Conservation (phyloP, 2,329 filamentous ascomycete species). For the Whalleya microplaca region DNA sequence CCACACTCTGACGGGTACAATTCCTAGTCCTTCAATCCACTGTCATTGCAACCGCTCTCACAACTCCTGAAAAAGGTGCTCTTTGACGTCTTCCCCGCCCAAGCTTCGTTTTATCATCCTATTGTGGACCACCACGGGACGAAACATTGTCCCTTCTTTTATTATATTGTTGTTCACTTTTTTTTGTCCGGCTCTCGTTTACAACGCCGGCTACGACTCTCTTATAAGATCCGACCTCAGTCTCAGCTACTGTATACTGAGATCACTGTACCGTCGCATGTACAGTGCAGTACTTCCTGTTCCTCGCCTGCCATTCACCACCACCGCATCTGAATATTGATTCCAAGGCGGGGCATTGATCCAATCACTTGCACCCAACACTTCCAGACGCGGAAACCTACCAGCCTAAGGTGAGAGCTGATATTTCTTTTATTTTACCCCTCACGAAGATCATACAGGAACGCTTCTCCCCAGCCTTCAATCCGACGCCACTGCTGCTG, state of each 20-base stretch:
- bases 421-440: not conserved
- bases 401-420: not conserved
- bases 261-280: no score
- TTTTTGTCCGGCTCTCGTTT: no score
- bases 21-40: constrained; percentile 18
- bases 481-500: not conserved
- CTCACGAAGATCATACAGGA: not conserved
- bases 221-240: not conserved
- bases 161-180: not conserved
- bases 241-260: no score
- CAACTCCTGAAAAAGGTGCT: constrained; percentile 6
- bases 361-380: not conserved
- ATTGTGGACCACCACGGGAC: not conserved
- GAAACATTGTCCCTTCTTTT: not conserved
- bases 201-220: no score
- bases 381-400: not conserved
- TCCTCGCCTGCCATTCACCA: no score
- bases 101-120: constrained; percentile 4
- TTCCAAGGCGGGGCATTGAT: not conserved
- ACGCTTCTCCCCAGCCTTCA: not conserved
- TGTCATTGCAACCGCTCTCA: constrained; percentile 18
- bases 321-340: no score
- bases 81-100: constrained; percentile 19
- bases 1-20: not conserved
- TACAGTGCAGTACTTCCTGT: no score